Conservation (phyloP, 768 basidiomycete species). For the Leccinum uliginosum region DNA sequence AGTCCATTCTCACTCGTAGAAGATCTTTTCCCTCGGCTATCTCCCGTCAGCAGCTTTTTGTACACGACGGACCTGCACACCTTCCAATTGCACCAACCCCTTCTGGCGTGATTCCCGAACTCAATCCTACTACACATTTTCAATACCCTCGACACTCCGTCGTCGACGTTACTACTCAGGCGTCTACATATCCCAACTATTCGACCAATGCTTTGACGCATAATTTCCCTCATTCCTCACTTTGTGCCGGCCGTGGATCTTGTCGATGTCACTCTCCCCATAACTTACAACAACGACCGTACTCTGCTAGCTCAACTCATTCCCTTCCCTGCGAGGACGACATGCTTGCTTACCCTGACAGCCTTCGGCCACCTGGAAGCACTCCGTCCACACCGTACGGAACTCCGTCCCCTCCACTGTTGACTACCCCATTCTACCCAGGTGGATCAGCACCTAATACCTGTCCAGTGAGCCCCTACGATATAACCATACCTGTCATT, state of each 20-base stretch:
- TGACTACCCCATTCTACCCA: slow-evolving; percentile 31
- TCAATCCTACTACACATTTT: slow-evolving; percentile 10
- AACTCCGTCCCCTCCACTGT: slow-evolving; percentile 24
- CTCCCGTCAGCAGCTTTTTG: slow-evolving; percentile 7
- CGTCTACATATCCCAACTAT: slow-evolving; percentile 17
- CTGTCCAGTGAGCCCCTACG: slow-evolving; percentile 6
- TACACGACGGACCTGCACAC: slow-evolving; percentile 11
- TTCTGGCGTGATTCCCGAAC: slow-evolving; percentile 7
- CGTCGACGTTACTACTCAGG: slow-evolving; percentile 6
- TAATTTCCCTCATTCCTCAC: slow-evolving; percentile 9
- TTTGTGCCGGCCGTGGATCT: slow-evolving; percentile 8
- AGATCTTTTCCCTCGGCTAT: slow-evolving; percentile 27
- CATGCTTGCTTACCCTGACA: slow-evolving; percentile 10
- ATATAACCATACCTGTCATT: slow-evolving; percentile 6
- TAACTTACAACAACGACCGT: slow-evolving; percentile 12
- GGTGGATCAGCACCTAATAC: slow-evolving; percentile 6
- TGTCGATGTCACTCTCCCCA: slow-evolving; percentile 8
- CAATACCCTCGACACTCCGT: slow-evolving; percentile 12
- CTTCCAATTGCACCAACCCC: slow-evolving; percentile 7
- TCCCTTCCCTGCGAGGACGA: slow-evolving; percentile 14
- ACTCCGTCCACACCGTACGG: slow-evolving; percentile 9
- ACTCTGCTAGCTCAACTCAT: slow-evolving; percentile 19
- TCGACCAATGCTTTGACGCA: slow-evolving; percentile 8
- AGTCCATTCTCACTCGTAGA: slow-evolving; percentile 21
- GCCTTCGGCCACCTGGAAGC: slow-evolving; percentile 6